Conservation (phyloP, 2,329 filamentous ascomycete species). For the Cladophialophora exuberans region DNA sequence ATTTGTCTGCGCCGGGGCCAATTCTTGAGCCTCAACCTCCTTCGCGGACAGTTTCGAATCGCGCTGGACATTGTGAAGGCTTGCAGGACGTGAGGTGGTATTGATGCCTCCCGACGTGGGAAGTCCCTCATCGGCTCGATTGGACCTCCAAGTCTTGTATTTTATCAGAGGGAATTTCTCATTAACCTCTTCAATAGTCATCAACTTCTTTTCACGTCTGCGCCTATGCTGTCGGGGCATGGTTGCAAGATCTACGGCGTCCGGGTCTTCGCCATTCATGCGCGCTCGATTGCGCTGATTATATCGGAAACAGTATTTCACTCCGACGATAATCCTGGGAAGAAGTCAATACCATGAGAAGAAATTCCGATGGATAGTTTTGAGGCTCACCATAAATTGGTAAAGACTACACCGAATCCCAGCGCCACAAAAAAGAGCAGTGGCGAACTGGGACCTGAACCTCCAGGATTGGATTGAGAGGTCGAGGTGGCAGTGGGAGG, state of each 20-base stretch:
- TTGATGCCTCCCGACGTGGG: conserved; percentile 79
- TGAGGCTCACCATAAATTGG: conserved; percentile 84
- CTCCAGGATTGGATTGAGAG: conserved; percentile 37
- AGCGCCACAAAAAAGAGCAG: conserved; percentile 92
- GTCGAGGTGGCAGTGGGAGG: conserved; percentile 33
- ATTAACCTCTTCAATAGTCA: conserved; percentile 99
- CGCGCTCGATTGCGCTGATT: conserved; percentile 88
- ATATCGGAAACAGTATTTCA: conserved; percentile 99
- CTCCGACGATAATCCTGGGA: conserved; percentile 94
- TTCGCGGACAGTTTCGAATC: conserved; percentile 25
- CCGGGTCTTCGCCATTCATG: conserved; percentile 76
- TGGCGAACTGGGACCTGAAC: conserved; percentile 66
- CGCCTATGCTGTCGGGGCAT: conserved; percentile 85
- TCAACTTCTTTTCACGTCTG: conserved; percentile 94
- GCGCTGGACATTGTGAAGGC: conserved; percentile 60
- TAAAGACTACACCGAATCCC: conserved; percentile 97
- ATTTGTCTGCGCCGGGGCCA: conserved; percentile 17
- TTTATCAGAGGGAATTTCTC: conserved; percentile 94
- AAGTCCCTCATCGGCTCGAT: conserved; percentile 79
- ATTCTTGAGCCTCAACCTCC: conserved; percentile 20
- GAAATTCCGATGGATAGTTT: not conserved
- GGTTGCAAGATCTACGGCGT: conserved; percentile 82
- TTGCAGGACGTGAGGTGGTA: conserved; percentile 65
- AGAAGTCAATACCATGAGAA: conserved; percentile 6
- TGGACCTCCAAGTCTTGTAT: conserved; percentile 92